Conservation (phyloP, 2,329 filamentous ascomycete species). For the Xylariales sp. region DNA sequence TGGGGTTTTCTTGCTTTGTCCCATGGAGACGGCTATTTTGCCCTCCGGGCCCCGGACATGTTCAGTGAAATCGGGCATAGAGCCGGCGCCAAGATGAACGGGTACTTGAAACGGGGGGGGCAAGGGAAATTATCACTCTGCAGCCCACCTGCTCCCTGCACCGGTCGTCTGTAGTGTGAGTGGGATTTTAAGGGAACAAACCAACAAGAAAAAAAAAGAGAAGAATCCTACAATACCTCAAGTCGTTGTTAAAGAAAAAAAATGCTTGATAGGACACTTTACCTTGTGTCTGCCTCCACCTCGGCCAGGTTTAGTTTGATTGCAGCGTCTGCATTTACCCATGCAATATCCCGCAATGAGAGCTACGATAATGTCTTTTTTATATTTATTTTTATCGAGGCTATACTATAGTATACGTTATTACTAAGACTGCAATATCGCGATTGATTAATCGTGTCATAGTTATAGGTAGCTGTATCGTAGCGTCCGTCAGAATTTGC, state of each 20-base stretch:
- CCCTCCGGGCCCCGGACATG: conserved; percentile 16
- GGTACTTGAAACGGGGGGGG: background rate
- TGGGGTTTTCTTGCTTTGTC: conserved; percentile 6
- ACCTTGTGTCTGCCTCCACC: background rate
- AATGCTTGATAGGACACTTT: background rate
- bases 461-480: background rate
- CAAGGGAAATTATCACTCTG: conserved; percentile 10
- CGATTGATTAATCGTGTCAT: conserved; percentile 5
- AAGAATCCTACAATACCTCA: background rate
- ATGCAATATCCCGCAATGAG: conserved; percentile 14
- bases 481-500: background rate
- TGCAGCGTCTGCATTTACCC: conserved; percentile 32
- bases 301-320: conserved; percentile 21
- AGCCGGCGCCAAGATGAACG: conserved; percentile 23
- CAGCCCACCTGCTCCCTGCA: conserved; percentile 7
- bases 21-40: background rate
- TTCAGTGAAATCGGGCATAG: conserved; percentile 26
- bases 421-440: conserved; percentile 1
- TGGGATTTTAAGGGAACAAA: too few relatives aligned
- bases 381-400: too few relatives aligned
- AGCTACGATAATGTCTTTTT: background rate
- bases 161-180: conserved; percentile 5
- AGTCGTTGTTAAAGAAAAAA: background rate
- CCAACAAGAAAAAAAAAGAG: background rate
- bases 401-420: too few relatives aligned